A percentile compares a stretch with the other conserved stretches of the same genome.
phyloP scores from a whole-genome alignment of 345 rosid genomes.

The Crucihimalaya himalaica region DNA sequence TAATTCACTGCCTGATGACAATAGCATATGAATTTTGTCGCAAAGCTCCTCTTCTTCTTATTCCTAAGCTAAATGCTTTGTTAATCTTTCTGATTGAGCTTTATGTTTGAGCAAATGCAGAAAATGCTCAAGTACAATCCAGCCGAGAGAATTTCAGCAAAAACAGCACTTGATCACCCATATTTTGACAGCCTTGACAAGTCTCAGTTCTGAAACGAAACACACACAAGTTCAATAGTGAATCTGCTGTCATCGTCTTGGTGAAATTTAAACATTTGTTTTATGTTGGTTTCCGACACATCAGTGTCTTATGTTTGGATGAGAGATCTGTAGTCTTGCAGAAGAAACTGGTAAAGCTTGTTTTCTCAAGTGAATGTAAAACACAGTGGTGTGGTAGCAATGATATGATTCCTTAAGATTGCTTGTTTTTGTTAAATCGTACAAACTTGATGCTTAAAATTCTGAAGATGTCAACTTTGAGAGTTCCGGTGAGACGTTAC shows the following conservation, averaged over 20 bases:
- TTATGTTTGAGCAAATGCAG: conserved; percentile 50
- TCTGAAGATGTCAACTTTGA: background rate
- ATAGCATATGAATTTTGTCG: background rate
- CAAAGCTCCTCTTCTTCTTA: background rate
- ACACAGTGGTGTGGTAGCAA: background rate
- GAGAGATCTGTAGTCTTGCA: conserved; percentile 1
- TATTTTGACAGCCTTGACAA: conserved; percentile 88
- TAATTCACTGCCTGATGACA: conserved; percentile 33
- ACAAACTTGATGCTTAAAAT: background rate
- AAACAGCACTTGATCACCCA: conserved; percentile 87
- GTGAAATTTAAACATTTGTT: conserved; percentile 40
- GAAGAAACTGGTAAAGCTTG: background rate
- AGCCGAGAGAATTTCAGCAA: conserved; percentile 84
- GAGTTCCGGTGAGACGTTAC: background rate
- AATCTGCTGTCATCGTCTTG: conserved; percentile 51
- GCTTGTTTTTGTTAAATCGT: background rate
- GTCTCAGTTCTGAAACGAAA: conserved; percentile 69
- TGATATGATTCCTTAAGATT: background rate
- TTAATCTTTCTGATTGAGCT: conserved; percentile 14
- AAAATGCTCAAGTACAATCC: conserved; percentile 82
- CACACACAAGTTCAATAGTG: background rate
- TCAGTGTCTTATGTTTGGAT: conserved; percentile 9
- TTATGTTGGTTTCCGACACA: conserved; percentile 10
- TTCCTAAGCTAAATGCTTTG: background rate
- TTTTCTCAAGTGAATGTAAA: conserved; percentile 6